Evolutionary conservation across 1,284 basidiomycete species (phyloP), one percentile per base, ranked within the genome.

Genomic region (Cryptococcus maquisensis): DNA sequence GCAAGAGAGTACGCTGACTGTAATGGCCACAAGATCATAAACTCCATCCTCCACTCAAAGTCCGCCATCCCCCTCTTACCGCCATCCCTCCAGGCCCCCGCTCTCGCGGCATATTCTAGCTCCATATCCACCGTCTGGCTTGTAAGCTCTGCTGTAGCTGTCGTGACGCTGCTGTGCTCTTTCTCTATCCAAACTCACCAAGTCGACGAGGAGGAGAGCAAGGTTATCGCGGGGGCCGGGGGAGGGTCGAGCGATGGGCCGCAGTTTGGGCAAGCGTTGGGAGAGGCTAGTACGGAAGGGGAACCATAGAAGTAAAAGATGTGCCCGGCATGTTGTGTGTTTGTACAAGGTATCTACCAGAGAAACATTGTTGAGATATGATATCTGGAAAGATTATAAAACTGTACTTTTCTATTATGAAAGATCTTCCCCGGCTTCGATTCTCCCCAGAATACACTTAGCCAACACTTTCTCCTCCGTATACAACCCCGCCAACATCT

Each of bases 401-500:
- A n/a, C n/a, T n/a, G n/a, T n/a, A n/a, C n/a, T n/a, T n/a, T n/a
- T n/a, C n/a, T n/a, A 40, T 40, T 40, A 57, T 16, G 49, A 52
- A 8, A 59, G 46, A 20, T 59, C 57, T 37, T 61, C 57, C 3
- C 60, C 57, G 6, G 37, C 44, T 36, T 59, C 54, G 46, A 84
- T 56, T 59, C 79, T 77, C 44, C 75, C 69, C 43, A 73, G 64
- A 4, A 87, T 81, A 15, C 72, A 79, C 24, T 54, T 59, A 7
- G 84, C 81, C 16, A 88, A 82, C 44, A 76, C 72, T 9, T 71
- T 38, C 60, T 88, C 84, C 65, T 82, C 84, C 26, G 61, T 47
- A 60, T 65, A 69, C 54, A 72, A 56, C 5, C 41, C 47, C 24
- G 47, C 37, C 13, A 69, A 40, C 47, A 62, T 65, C 21, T 49